Evolutionary conservation across 2,329 filamentous ascomycete species (phyloP).

Genomic region (Beauveria sp.): DNA sequence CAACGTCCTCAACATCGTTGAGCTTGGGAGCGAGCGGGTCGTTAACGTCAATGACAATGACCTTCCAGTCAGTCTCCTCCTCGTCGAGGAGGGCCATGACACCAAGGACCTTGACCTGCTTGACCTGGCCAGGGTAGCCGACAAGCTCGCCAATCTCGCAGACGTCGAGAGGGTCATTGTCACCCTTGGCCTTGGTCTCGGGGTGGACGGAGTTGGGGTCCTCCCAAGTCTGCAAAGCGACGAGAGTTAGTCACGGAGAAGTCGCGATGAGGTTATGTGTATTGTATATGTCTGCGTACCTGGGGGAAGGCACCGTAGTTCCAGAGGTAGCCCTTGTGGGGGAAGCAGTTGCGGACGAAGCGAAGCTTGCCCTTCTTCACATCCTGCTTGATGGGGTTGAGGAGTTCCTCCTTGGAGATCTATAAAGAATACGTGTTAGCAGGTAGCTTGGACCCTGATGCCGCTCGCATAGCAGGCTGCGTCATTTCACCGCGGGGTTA

Average conservation of each 20-base stretch:
- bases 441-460: not conserved
- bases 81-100: slow-evolving; percentile 99
- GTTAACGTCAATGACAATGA: slow-evolving; percentile 98
- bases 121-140: slow-evolving; percentile 90
- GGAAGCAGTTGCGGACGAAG: slow-evolving; percentile 99
- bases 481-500: slow-evolving; percentile 7
- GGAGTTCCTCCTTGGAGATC: slow-evolving; percentile 98
- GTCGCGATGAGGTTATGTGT: slow-evolving; percentile 8
- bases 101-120: slow-evolving; percentile 99
- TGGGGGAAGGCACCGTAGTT: slow-evolving; percentile 99
- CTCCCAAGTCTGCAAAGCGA: slow-evolving; percentile 76
- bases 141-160: slow-evolving; percentile 99
- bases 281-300: slow-evolving; percentile 42
- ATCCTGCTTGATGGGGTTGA: slow-evolving; percentile 99
- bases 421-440: slow-evolving; percentile 28
- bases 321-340: slow-evolving; percentile 99
- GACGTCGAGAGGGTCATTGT: slow-evolving; percentile 98
- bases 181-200: slow-evolving; percentile 99
- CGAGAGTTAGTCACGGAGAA: slow-evolving; percentile 13
- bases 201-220: slow-evolving; percentile 94
- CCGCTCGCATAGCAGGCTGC: not conserved
- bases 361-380: slow-evolving; percentile 99
- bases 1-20: slow-evolving; percentile 97
- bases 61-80: slow-evolving; percentile 99
- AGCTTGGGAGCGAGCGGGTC: slow-evolving; percentile 94